Evolutionary conservation across 2,329 filamentous ascomycete species (phyloP), one percentile per base, ranked within the genome.

Genomic region (Eutypella sp.): DNA sequence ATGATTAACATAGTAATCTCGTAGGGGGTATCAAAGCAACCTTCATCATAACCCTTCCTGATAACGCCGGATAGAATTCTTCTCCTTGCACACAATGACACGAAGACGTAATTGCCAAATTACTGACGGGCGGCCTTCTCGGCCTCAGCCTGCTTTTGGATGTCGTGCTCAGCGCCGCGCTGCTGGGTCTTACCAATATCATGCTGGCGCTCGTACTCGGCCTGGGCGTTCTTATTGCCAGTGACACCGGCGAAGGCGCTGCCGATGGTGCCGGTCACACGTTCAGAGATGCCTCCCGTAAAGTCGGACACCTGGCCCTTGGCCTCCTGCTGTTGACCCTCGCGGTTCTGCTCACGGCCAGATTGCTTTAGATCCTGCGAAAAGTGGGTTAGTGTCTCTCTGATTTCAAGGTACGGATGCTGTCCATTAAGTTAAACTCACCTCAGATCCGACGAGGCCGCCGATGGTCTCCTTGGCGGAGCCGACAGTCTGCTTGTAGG

Each of bases 401-500:
- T 15, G 23, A 10, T 23, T 34, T 24, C 9, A 3, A 16, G 22
- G 15, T 16, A 8, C 16, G 25, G 13, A 29, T 23, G 8, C 34
- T 33, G 20, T 11, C n/a, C 13, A 13, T 5, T 11, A 2, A 7
- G 20, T 36, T 40, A 10, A 41, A 58, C 68, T 54, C 63, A 79
- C 78, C 69, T 93, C 85, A 52, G 80, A 82, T 49, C 91, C 92
- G 22, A 92, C 55, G 5, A 92, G 57, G 16, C 84, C 83, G 47
- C 92, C 92, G 1, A 93, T 52, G 4, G 83, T 73, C 65, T 96
- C 89, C 74, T 96, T 96, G 37, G 84, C 84, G 1, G 85, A 80
- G 43, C 91, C 92, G n/a, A 91, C 62, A 5, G 89, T 95, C 71
- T 96, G 91, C 72, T 96, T 89, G 83, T 86, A 95, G 16, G 77